Evolutionary conservation across 1,139 yeast genomes (phyloP), one percentile per base, ranked within the genome.

Genomic region (Pichia sp.): DNA sequence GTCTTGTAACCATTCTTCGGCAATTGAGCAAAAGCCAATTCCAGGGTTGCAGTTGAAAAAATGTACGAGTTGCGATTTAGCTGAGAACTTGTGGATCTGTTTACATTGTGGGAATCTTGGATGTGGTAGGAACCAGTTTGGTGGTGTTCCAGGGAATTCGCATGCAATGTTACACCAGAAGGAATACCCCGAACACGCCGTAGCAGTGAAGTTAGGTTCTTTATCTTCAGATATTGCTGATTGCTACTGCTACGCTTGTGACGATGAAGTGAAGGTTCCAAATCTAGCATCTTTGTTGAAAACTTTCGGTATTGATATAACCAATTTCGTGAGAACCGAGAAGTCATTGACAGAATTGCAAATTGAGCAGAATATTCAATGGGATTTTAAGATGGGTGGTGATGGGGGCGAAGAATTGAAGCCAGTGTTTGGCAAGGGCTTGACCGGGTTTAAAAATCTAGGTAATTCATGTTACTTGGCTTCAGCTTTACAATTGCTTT

Each of bases 391-490:
- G 57, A 80, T 92, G 80, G 85, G 84, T 36, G 85, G 85, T 47
- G 82, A 83, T 2, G 75, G 82, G 57, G 97, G 97, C 26, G 81
- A 80, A 47, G 78, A 79, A 50, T 72, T 88, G 48, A 67, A 71
- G 23, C 90, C 92, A 0, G 72, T 90, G 0, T 84, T 76, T 71
- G 95, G 93, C 1, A 68, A 79, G 44, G 85, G 83, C 5, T 72
- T 86, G 55, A 85, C 95, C 1, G 99, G 99, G 0, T 72, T 95
- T 66, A 82, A 85, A 61, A 93, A 93, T 67, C 72, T 93, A 60
- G 99, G 99, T 2, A 93, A 93, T 65, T 87, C 97, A 0, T 93
- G 99, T 70, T 93, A 93, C 68, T 64, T 93, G 59, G 87, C 92
- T 51, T 86, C 96, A 1, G 92, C 85, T 0, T 61, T 90, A 4